Evolutionary conservation across 2,329 filamentous ascomycete species (phyloP).

Genomic region (Conoideocrella luteorostrata): DNA sequence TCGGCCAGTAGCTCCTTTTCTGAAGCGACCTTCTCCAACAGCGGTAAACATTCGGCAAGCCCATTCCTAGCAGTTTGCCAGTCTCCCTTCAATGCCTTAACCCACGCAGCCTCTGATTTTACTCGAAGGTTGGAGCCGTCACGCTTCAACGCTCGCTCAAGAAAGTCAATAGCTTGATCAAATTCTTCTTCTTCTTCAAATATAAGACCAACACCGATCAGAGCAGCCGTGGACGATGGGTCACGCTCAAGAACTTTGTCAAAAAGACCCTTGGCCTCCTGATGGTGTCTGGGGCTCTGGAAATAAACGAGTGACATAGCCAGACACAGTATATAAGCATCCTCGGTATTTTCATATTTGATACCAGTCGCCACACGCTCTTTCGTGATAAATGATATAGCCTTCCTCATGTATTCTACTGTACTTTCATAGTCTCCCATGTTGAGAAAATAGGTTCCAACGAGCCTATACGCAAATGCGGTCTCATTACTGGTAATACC

Average conservation of each 20-base stretch:
- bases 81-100: slow-evolving; percentile 76
- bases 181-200: slow-evolving; percentile 92
- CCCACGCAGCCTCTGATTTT: slow-evolving; percentile 85
- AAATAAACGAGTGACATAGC: slow-evolving; percentile 87
- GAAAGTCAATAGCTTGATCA: slow-evolving; percentile 70
- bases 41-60: slow-evolving; percentile 61
- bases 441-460: slow-evolving; percentile 76
- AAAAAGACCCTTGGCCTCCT: slow-evolving; percentile 82
- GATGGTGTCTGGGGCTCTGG: slow-evolving; percentile 82
- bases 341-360: slow-evolving; percentile 59
- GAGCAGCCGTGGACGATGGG: slow-evolving; percentile 66
- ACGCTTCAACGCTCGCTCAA: slow-evolving; percentile 67
- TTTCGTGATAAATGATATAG: slow-evolving; percentile 51
- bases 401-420: slow-evolving; percentile 73
- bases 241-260: slow-evolving; percentile 73
- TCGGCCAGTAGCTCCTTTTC: slow-evolving; percentile 71
- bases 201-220: slow-evolving; percentile 87
- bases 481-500: slow-evolving; percentile 64
- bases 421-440: slow-evolving; percentile 80
- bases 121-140: slow-evolving; percentile 72
- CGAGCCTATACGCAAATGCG: slow-evolving; percentile 73
- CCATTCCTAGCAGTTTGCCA: slow-evolving; percentile 61
- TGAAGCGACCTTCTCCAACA: slow-evolving; percentile 53
- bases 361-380: slow-evolving; percentile 64
- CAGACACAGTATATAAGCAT: slow-evolving; percentile 70